phyloP scores from a whole-genome alignment of 306 rosid genomes.

The Gleditsia sinensis region DNA sequence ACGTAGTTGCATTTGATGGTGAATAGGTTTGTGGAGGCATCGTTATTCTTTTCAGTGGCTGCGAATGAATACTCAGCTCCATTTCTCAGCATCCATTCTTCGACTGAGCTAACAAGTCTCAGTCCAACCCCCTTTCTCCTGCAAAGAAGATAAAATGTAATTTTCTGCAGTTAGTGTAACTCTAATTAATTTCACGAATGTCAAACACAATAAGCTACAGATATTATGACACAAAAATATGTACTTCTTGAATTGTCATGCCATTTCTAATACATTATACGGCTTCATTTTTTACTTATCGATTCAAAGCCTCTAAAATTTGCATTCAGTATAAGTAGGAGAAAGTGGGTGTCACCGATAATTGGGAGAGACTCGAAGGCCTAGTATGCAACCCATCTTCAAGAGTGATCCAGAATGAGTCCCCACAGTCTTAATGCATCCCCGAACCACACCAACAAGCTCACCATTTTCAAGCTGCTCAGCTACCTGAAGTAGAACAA shows the following conservation, averaged over 20 bases:
- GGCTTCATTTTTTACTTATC: too few species aligned
- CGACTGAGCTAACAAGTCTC: conserved; percentile 62
- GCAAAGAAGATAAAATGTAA: conserved; percentile 15
- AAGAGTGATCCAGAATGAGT: conserved; percentile 49
- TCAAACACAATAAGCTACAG: too few species aligned
- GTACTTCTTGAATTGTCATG: too few species aligned
- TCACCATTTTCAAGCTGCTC: conserved; percentile 61
- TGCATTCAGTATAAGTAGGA: background rate
- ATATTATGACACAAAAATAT: too few species aligned
- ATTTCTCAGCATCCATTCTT: conserved; percentile 74
- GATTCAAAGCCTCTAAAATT: background rate
- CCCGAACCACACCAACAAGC: conserved; percentile 76
- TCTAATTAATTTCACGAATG: too few species aligned
- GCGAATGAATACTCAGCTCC: conserved; percentile 64
- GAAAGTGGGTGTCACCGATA: conserved; percentile 47
- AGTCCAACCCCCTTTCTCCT: conserved; percentile 65
- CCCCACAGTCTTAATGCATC: conserved; percentile 65
- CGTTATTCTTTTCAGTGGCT: conserved; percentile 65
- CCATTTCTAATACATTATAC: too few species aligned
- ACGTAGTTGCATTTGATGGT: conserved; percentile 63
- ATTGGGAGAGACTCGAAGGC: conserved; percentile 77
- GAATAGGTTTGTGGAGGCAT: conserved; percentile 63
- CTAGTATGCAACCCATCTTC: conserved; percentile 70
- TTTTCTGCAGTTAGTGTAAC: background rate
- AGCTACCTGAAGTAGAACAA: conserved; percentile 48